Base-by-base conservation (phyloP, 805 yeast genomes). In the Candida parachauliodes region DNA sequence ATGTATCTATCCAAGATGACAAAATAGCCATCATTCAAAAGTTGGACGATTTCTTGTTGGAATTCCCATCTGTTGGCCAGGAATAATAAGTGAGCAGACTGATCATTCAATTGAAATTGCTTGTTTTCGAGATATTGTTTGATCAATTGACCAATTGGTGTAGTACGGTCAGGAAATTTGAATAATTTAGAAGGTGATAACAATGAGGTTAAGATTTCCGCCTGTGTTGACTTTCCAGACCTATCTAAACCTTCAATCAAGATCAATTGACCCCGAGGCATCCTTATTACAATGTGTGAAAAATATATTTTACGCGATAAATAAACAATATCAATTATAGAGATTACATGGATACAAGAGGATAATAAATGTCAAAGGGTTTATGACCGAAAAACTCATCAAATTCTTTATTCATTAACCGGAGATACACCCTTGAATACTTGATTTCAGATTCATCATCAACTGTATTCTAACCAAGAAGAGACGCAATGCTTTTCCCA, bases 31-130 rank as follows among this genome's bases (percentile, higher is more conserved):
- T 55, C 45, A 1, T 59, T 48, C 14, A 88, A 57, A 9, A 64
- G 52, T 1, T 52, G 39, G 8, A 60, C 53, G 4, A 93, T 77
- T 3, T 58, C 55, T 1, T 65, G 58, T 1, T 70, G 73, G 16
- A 77, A 50, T 56, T 93, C 99, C 99, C 99, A 93, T 45, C 99
- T 65, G 52, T 93, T 93, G 1, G 98, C 96, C 47, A 88, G 79
- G 57, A 93, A 93, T 23, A 93, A 63, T 17, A 93, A 66, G 59
- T 93, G 99, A 4, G 88, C 82, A 0, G 95, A 70, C 55, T 88
- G 81, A 52, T 89, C 96, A 12, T 80, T 74, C 14, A 88, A 56
- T 6, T 60, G 44, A 43, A 74, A 73, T 1, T 56, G 40, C 16
- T 65, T 60, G 45, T 79, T 72, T 0, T 76, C 71, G 19, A 93